Base-by-base conservation (phyloP, 495 filamentous ascomycete genomes). In the Xylaria telfairii region DNA sequence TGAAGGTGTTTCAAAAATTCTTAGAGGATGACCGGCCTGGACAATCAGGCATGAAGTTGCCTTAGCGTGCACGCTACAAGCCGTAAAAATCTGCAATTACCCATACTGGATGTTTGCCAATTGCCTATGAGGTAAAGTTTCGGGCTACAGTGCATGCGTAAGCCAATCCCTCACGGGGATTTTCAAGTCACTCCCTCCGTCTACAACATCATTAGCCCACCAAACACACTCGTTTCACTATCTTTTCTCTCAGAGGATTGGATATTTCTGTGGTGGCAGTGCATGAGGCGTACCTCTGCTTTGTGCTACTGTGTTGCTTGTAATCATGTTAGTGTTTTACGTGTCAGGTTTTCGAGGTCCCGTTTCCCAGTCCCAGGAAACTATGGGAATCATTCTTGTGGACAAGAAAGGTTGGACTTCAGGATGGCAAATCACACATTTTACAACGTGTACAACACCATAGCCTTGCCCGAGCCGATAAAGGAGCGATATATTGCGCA, bases 1-100 rank as follows among this genome's bases (percentile, higher is more conserved):
- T 78, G 57, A 41, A 57, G 69, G 39, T 70, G 41, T 77, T 75
- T 37, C 24, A 17, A 42, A 44, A 24, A 37, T 39, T 34, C 21
- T 2, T 68, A 3, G 12, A 42, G 41, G 34, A 17, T 4, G 7
- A 24, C 8, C 8, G 8, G 13, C 8, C 8, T 28, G 13, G 30
- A 54, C 30, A 4, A 13, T 17, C 51, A 10, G 5, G 51, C 51
- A 17, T 28, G 5, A 30, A 10, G 10, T 54, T 8, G 8, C 4
- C 6, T 24, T 21, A 49, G 46, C 19, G 4, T n/a, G 44, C 19
- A 46, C 19, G 5, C 17, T 19, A 4, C 44, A 46, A 46, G 17
- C 44, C 41, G 41, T n/a, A 1, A 44, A 44, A 15, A 17, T 44
- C 41, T 44, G 13, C 13, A 44, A 44, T 13, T n/a, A n/a, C n/a